Base-by-base conservation (phyloP, 2,329 filamentous ascomycete species). In the Aspergillus neoniger region DNA sequence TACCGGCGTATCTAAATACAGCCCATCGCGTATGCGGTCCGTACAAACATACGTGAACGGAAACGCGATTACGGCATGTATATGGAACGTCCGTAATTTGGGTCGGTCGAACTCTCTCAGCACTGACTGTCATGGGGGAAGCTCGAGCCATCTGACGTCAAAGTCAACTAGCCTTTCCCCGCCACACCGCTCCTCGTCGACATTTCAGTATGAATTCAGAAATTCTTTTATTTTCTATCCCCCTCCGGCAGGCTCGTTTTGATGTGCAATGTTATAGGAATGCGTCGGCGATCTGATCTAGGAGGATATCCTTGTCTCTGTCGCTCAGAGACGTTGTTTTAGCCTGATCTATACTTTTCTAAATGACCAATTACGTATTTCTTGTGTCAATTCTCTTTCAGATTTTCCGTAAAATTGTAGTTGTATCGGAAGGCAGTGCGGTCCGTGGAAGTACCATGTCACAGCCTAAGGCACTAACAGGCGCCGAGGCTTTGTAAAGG, bases 91-190 rank as follows among this genome's bases (percentile, higher is more conserved):
- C 14, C 23, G 44, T 49, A 30, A 25, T 15, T 49, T 25, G 23
- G 44, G 23, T 25, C 21, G 19, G 23, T 25, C 14, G 19, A 25
- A 49, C 44, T 49, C 21, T 15, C 23, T 25, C 44, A 30, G 21
- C 21, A 49, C 44, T 49, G 44, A 49, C 47, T 50, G 47, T 30
- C 47, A 50, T 50, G 47, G 47, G 41, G 9, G 39, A 58, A 66
- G 59, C 60, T 51, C 51, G 54, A 56, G 56, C 63, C 65, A 61
- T 44, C 55, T 68, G 66, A 68, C 65, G 65, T 68, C 66, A 68
- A 58, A 9, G 8, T 30, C 21, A 57, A 41, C 41, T 49, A n/a
- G 28, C 49, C 15, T 36, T 36, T 44, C 39, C 41, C 55, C 55
- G 38, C 58, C 58, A 63, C 64, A 67, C 65, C 65, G 65, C 65